Percentiles rank a stretch among this genome's conserved stretches.
Evolutionary conservation across 495 filamentous ascomycete genomes (phyloP).

Genomic region (Cenococcum geophilum): DNA sequence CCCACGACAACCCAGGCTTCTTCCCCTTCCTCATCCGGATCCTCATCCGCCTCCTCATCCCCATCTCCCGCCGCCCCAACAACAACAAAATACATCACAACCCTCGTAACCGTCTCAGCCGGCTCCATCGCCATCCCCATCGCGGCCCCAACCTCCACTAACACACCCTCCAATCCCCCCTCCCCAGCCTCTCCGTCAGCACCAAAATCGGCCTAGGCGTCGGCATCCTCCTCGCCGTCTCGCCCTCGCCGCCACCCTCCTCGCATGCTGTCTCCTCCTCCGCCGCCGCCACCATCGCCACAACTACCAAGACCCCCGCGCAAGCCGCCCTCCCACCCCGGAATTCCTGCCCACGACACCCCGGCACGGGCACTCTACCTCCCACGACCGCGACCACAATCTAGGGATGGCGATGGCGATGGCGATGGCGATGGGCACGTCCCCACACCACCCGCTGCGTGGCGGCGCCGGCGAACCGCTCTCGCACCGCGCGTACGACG

Average conservation of each 20-base stretch:
- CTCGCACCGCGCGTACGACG: no score
- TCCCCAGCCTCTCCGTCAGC: slow-evolving; percentile 1
- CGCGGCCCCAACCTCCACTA: no score
- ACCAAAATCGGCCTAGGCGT: slow-evolving; percentile 25
- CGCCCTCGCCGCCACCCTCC: slow-evolving; percentile 32
- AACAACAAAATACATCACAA: no score
- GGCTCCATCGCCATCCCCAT: no score
- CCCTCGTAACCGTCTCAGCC: no score
- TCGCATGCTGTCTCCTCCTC: slow-evolving; percentile 32
- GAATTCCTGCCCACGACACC: slow-evolving; percentile 28
- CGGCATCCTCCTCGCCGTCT: slow-evolving; percentile 23
- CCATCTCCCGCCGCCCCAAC: background rate
- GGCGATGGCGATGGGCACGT: no score
- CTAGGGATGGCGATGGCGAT: no score
- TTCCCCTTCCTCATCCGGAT: background rate
- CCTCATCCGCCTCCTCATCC: slow-evolving; percentile 1
- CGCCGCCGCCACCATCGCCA: slow-evolving; percentile 36
- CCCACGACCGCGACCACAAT: background rate
- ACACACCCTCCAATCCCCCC: no score
- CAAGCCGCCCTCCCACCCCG: slow-evolving; percentile 21
- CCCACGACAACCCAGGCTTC: background rate
- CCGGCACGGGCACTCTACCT: slow-evolving; percentile 5
- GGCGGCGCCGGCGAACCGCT: slow-evolving; percentile 1
- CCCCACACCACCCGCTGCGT: background rate
- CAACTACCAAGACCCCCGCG: slow-evolving; percentile 8